phyloP scores from a whole-genome alignment of 768 basidiomycete genomes.

The Lentinula sp. region DNA sequence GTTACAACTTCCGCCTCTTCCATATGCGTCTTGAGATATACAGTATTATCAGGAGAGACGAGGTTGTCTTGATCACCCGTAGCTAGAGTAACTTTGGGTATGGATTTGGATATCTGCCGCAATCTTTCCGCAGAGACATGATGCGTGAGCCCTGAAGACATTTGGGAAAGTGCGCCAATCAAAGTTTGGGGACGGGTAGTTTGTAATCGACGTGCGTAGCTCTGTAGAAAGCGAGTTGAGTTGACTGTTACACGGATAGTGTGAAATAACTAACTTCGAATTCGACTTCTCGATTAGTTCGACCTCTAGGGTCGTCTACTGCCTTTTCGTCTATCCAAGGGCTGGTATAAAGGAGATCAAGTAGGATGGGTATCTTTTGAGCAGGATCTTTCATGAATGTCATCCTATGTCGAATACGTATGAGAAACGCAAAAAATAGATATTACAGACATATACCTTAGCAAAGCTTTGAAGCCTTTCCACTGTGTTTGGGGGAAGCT shows the following conservation, averaged over 20 bases:
- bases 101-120: slow-evolving; percentile 37
- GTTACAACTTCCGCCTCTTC: slow-evolving; percentile 49
- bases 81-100: slow-evolving; percentile 65
- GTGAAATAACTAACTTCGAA: slow-evolving; percentile 32
- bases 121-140: slow-evolving; percentile 45
- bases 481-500: slow-evolving; percentile 22
- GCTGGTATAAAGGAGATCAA: slow-evolving; percentile 54
- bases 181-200: slow-evolving; percentile 55
- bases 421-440: not conserved
- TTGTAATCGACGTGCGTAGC: slow-evolving; percentile 23
- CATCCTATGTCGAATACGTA: slow-evolving; percentile 13
- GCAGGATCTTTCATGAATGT: slow-evolving; percentile 39
- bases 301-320: slow-evolving; percentile 45
- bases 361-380: slow-evolving; percentile 41
- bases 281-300: slow-evolving; percentile 63
- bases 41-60: slow-evolving; percentile 45
- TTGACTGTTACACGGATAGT: not conserved
- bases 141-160: slow-evolving; percentile 64
- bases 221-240: not conserved
- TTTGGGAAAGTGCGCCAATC: slow-evolving; percentile 65
- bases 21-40: slow-evolving; percentile 51
- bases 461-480: slow-evolving; percentile 29
- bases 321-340: slow-evolving; percentile 56
- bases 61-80: slow-evolving; percentile 65
- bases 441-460: slow-evolving; percentile 20